Percentiles rank a stretch among this genome's conserved stretches.
phyloP scores from a whole-genome alignment of 192 early-diverging fungal genomes.

The Dimargaris cristalligena region DNA sequence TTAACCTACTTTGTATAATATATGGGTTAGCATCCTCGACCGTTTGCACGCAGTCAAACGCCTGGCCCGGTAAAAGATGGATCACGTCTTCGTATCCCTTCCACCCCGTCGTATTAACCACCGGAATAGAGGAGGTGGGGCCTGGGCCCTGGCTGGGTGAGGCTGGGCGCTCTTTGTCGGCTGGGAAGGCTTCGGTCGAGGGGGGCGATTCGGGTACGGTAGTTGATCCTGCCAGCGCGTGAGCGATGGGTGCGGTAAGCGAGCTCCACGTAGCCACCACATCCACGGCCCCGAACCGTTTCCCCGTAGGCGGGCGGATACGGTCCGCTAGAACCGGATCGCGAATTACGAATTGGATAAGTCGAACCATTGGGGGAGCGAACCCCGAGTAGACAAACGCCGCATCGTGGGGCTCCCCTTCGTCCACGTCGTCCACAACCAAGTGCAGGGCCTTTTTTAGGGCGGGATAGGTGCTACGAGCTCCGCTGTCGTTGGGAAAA shows the following conservation, averaged over 20 bases:
- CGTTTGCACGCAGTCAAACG: slow-evolving; percentile 60
- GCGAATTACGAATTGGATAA: slow-evolving; percentile 61
- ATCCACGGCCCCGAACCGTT: slow-evolving; percentile 25
- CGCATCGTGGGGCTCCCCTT: slow-evolving; percentile 69
- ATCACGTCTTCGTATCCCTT: slow-evolving; percentile 77
- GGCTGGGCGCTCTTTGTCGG: not conserved
- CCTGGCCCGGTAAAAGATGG: slow-evolving; percentile 54
- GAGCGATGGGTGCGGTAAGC: slow-evolving; percentile 9
- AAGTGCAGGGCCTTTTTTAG: slow-evolving; percentile 55
- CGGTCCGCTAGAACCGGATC: slow-evolving; percentile 21
- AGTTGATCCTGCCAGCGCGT: slow-evolving; percentile 14
- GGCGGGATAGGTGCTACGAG: slow-evolving; percentile 33
- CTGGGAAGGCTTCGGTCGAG: not conserved
- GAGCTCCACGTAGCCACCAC: slow-evolving; percentile 15
- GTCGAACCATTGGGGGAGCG: slow-evolving; percentile 76
- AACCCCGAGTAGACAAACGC: slow-evolving; percentile 91
- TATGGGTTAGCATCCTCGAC: slow-evolving; percentile 35
- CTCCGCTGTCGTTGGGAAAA: slow-evolving; percentile 28
- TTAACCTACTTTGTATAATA: slow-evolving; percentile 15
- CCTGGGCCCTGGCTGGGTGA: slow-evolving; percentile 10
- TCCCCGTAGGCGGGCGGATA: slow-evolving; percentile 15
- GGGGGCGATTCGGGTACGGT: slow-evolving; percentile 12
- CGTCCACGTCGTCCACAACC: slow-evolving; percentile 76
- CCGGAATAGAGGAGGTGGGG: slow-evolving; percentile 12
- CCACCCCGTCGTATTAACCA: slow-evolving; percentile 50